phyloP scores from a whole-genome alignment of 345 rosid species.

The Syzygium aqueum region DNA sequence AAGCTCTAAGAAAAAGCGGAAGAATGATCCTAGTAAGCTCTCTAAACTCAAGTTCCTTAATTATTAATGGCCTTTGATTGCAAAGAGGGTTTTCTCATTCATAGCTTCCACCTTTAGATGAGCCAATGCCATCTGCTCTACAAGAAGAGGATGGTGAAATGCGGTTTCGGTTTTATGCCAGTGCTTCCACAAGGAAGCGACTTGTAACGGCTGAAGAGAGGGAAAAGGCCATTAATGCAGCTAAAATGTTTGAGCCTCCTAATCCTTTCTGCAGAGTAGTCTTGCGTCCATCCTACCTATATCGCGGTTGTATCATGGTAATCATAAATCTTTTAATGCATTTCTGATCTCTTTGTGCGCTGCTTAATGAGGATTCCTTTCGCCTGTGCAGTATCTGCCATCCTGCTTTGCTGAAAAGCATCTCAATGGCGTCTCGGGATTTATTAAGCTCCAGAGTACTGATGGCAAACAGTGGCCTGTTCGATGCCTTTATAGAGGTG shows the following conservation, averaged over 20 bases:
- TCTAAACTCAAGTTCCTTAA: not conserved
- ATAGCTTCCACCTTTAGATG: slow-evolving; percentile 1
- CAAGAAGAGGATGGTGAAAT: slow-evolving; percentile 9
- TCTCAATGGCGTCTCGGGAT: slow-evolving; percentile 23
- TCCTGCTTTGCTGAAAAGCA: slow-evolving; percentile 30
- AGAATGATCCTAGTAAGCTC: slow-evolving; percentile 14
- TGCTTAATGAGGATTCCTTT: not conserved
- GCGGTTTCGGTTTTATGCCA: slow-evolving; percentile 9
- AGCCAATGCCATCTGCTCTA: not conserved
- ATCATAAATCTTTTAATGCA: not conserved
- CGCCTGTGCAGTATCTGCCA: slow-evolving; percentile 39
- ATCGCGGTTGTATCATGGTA: slow-evolving; percentile 10
- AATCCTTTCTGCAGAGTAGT: slow-evolving; percentile 28
- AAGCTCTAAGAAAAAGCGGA: slow-evolving; percentile 7
- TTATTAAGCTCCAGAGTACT: slow-evolving; percentile 29
- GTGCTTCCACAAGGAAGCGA: slow-evolving; percentile 17
- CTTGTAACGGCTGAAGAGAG: slow-evolving; percentile 10
- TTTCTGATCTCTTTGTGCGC: not conserved
- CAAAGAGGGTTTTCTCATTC: not conserved
- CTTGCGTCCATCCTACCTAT: slow-evolving; percentile 12
- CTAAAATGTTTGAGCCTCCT: slow-evolving; percentile 19
- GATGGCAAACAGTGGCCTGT: slow-evolving; percentile 44
- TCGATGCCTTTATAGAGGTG: slow-evolving; percentile 18
- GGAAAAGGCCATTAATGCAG: slow-evolving; percentile 23
- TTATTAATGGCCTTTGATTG: not conserved